phyloP scores from a whole-genome alignment of 768 basidiomycete species.

The Lactifluus echinatus region DNA sequence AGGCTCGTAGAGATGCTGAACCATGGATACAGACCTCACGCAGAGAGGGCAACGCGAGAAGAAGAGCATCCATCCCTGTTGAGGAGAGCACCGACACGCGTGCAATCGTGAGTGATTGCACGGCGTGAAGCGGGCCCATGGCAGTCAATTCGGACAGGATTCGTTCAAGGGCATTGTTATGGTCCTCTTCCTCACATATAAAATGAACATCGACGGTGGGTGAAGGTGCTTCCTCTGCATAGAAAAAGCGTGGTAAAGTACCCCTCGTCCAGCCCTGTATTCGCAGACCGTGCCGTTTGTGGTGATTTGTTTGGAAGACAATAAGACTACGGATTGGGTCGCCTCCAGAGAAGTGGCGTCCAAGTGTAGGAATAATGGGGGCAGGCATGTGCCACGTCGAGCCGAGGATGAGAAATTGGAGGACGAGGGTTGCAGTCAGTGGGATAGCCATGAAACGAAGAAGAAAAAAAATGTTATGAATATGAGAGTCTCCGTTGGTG shows the following conservation, averaged over 20 bases:
- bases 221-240: constrained; percentile 2
- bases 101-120: constrained; percentile 17
- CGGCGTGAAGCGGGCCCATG: constrained; percentile 11
- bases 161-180: constrained; percentile 9
- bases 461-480: constrained; percentile 13
- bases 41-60: constrained; percentile 12
- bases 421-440: constrained; percentile 1
- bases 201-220: constrained; percentile 17
- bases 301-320: constrained; percentile 1
- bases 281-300: constrained; percentile 13
- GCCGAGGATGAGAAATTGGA: constrained; percentile 15
- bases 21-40: constrained; percentile 19
- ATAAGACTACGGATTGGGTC: constrained; percentile 15
- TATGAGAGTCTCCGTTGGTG: constrained; percentile 10
- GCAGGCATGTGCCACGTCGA: constrained; percentile 14
- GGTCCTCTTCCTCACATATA: constrained; percentile 15
- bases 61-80: constrained; percentile 3
- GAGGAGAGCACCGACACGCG: constrained; percentile 13
- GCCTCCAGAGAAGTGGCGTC: constrained; percentile 10
- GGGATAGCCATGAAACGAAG: constrained; percentile 13
- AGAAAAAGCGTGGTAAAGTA: constrained; percentile 12
- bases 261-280: constrained; percentile 11
- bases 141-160: constrained; percentile 10
- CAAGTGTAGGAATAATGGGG: constrained; percentile 9
- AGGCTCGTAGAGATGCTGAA: constrained; percentile 13